Evolutionary conservation across 192 early-diverging fungal species (phyloP).

Genomic region (Backusella sp.): DNA sequence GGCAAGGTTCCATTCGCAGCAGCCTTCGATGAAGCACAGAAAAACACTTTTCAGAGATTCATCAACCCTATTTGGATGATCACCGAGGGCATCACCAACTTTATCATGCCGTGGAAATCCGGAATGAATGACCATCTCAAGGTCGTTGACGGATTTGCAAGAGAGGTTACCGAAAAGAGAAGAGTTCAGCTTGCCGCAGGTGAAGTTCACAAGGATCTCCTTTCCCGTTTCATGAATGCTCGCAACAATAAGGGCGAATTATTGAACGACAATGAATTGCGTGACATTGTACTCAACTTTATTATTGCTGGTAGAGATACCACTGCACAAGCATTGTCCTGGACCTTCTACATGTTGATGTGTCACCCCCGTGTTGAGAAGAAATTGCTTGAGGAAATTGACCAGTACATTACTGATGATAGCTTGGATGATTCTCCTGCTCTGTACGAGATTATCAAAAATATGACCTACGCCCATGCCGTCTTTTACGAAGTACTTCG

Average conservation of each 20-base stretch:
- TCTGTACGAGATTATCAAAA: conserved; percentile 31
- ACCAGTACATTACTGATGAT: conserved; percentile 28
- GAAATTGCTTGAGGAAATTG: conserved; percentile 45
- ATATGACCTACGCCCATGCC: conserved; percentile 40
- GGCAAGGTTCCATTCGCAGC: conserved; percentile 48
- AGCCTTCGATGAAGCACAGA: conserved; percentile 53
- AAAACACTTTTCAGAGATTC: conserved; percentile 33
- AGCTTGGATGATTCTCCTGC: conserved; percentile 19
- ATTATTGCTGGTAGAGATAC: conserved; percentile 48
- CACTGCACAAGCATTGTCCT: conserved; percentile 52
- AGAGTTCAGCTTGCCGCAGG: conserved; percentile 21
- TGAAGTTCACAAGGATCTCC: conserved; percentile 28
- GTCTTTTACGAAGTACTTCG: conserved; percentile 56
- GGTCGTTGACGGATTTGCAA: conserved; percentile 30
- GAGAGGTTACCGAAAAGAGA: conserved; percentile 23
- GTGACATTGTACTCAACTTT: conserved; percentile 39
- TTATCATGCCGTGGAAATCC: conserved; percentile 18
- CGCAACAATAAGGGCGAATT: conserved; percentile 25
- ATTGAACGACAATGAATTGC: conserved; percentile 30
- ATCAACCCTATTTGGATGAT: conserved; percentile 26
- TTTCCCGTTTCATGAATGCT: conserved; percentile 37
- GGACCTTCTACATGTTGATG: conserved; percentile 46
- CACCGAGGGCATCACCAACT: background rate
- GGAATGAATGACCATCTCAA: conserved; percentile 31
- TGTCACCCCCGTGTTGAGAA: conserved; percentile 41